Evolutionary conservation across 1,284 basidiomycete genomes (phyloP), one percentile per base, ranked within the genome.

Genomic region (Malassezia brasiliensis): DNA sequence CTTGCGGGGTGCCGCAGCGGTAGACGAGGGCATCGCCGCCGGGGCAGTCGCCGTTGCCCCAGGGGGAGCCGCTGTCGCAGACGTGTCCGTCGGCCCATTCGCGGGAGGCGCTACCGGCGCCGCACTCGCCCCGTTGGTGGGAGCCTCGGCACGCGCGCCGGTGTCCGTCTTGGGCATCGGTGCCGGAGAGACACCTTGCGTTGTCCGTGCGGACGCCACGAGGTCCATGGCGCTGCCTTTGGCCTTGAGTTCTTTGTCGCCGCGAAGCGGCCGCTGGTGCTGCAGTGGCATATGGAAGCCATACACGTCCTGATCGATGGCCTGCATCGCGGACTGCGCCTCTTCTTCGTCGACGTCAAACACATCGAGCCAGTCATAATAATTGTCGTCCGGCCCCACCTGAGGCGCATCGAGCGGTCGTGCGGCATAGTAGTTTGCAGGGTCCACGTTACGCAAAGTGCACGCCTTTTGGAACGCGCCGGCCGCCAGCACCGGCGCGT

Each of bases 321-420:
- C 62, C 14, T 56, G 40, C 15, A 62, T 30, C 11, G 61, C 65
- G 9, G 64, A 59, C 2, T 56, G 52, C 2, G 66, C 65, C 52
- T 71, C 68, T n/a, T 60, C 49, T 20, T 62, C 60, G 46, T 69
- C 66, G 15, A 69, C 67, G 40, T 69, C 68, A 51, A 69, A 71
- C 3, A 64, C 66, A 25, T 68, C 68, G 31, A 50, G 45, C 68
- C 68, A 71, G 20, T 48, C 52, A 39, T 47, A 41, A 11, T 51
- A 51, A 15, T 34, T 28, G 9, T 51, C 52, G 11, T 61, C 37
- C 17, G 50, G 51, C 5, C 11, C 35, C 34, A 52, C 55, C 39
- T 52, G 56, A 0, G 53, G 56, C 30, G 60, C 56, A 20, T 45
- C 50, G 28, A 19, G 31, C 3, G 48, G 46, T 8, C 55, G 39